Evolutionary conservation across 768 basidiomycete genomes (phyloP), one percentile per base, ranked within the genome.

Genomic region (Termitomyces sp.): DNA sequence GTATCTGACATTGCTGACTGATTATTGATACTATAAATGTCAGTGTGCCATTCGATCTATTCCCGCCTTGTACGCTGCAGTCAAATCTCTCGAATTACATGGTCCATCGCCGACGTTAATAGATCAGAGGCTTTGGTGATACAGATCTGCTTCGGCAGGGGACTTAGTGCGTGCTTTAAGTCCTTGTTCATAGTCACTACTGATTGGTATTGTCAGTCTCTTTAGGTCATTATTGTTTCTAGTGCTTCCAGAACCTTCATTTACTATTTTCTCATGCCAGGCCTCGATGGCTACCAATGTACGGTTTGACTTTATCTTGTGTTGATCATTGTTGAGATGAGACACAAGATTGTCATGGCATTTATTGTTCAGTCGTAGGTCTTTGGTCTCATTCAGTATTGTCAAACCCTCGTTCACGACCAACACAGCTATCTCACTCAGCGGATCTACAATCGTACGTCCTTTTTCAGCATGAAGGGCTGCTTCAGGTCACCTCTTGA

Each of bases 11-110:
- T 7, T 21, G 15, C 30, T 38, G 49, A n/a, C 42, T 37, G 4
- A 41, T 40, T 17, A 32, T 54, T 56, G 40, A 53, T 38, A 44
- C 50, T 19, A 26, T n/a, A 30, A 35, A 30, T 26, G 14, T 32
- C 38, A 77, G 76, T 77, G 71, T 73, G 74, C 46, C 72, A 77
- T 59, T 59, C 70, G 1, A 60, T 77, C 54, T 71, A 78, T 60
- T 60, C 67, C 52, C 78, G 77, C 57, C 71, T 78, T 45, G 77
- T 79, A 60, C 35, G 69, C 38, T 21, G 12, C 12, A 5, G 21
- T 38, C 19, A 28, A 21, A 17, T 28, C 35, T n/a, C 22, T 48
- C 35, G 4, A 15, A 45, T 35, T 9, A 35, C 19, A 40, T n/a
- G 43, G 32, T 50, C 44, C 14, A 45, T 44, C 30, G 30, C 28